phyloP scores from a whole-genome alignment of 2,329 filamentous ascomycete genomes.

The Cercospora berteroae region DNA sequence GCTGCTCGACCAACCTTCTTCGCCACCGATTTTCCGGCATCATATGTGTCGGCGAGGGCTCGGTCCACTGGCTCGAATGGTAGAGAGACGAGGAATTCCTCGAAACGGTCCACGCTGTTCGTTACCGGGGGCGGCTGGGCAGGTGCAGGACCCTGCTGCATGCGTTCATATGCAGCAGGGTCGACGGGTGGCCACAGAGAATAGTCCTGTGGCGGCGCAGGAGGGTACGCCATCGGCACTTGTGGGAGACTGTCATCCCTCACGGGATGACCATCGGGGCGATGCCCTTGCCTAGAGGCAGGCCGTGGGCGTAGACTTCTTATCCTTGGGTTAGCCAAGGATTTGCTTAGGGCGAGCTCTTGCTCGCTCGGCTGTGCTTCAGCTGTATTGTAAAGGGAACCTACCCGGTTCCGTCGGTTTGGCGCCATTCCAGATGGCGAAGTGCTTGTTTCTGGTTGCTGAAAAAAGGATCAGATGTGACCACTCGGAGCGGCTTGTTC shows the following conservation, averaged over 20 bases:
- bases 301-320: neutral
- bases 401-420: neutral
- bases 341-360: neutral
- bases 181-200: neutral
- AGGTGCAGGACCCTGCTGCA: neutral
- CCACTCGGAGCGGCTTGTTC: neutral
- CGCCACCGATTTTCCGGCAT: neutral
- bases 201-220: neutral
- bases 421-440: slow-evolving; percentile 5
- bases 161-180: neutral
- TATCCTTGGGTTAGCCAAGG: neutral
- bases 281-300: neutral
- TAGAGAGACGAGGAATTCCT: neutral
- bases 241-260: neutral
- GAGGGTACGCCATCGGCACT: neutral
- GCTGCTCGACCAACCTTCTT: neutral
- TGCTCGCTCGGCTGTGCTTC: neutral
- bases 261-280: neutral
- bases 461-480: neutral
- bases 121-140: neutral
- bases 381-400: neutral
- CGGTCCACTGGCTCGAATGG: neutral
- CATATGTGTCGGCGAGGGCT: neutral
- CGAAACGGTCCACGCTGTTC: neutral
- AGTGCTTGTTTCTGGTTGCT: neutral